A percentile compares a stretch with the other conserved stretches of the same genome.
phyloP scores from a whole-genome alignment of 2,329 filamentous ascomycete genomes.

The Monilinia laxa region DNA sequence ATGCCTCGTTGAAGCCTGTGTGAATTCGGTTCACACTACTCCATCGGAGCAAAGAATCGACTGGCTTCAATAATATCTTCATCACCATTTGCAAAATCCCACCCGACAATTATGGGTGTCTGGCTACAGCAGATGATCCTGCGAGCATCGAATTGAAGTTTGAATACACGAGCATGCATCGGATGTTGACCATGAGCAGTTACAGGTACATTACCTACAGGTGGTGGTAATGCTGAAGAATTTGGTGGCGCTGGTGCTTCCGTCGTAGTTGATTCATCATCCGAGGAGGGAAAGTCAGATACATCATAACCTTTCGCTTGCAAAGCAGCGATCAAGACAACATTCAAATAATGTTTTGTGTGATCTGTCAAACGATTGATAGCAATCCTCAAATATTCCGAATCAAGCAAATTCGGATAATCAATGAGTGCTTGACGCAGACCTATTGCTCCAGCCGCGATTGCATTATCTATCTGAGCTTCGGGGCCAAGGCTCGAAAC shows the following conservation, averaged over 20 bases:
- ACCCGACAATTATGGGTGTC: conserved; percentile 87
- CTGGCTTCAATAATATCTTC: conserved; percentile 74
- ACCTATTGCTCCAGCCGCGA: conserved; percentile 51
- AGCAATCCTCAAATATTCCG: conserved; percentile 26
- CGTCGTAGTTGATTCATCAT: conserved; percentile 2
- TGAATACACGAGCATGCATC: conserved; percentile 68
- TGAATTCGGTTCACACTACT: conserved; percentile 40
- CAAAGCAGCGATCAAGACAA: conserved; percentile 16
- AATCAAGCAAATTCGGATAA: conserved; percentile 34
- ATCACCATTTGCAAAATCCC: conserved; percentile 94
- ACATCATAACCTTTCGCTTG: not conserved
- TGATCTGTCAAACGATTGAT: conserved; percentile 27
- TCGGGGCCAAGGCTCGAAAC: conserved; percentile 38
- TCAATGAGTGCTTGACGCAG: conserved; percentile 38
- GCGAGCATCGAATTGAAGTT: conserved; percentile 91
- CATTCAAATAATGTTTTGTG: conserved; percentile 27
- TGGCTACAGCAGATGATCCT: conserved; percentile 95
- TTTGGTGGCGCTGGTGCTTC: conserved; percentile 16
- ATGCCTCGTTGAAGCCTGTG: not conserved
- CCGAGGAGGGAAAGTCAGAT: conserved; percentile 8
- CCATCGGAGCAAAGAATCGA: conserved; percentile 70
- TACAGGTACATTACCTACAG: not conserved
- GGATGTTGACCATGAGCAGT: not conserved
- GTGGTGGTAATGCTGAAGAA: conserved; percentile 29
- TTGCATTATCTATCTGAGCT: conserved; percentile 53